Conservation (phyloP, 495 filamentous ascomycete genomes). For the Hyphodiscus hymeniophilus region DNA sequence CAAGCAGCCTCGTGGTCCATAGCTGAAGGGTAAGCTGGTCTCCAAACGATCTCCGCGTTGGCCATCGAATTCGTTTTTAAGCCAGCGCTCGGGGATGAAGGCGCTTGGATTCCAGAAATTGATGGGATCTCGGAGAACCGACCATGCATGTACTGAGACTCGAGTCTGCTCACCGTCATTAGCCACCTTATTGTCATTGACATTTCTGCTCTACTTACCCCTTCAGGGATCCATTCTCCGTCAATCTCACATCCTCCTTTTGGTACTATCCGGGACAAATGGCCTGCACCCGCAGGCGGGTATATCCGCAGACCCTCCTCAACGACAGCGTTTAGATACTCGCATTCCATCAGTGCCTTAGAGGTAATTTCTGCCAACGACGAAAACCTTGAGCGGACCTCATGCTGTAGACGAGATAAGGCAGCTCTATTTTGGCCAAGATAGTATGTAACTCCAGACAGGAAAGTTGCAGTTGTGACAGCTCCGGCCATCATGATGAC, state of each 20-base stretch:
- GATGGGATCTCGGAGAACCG: slow-evolving; percentile 3
- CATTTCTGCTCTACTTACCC: neutral
- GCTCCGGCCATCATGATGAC: slow-evolving; percentile 41
- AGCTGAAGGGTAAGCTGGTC: slow-evolving; percentile 45
- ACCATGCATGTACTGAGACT: slow-evolving; percentile 10
- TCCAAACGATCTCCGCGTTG: slow-evolving; percentile 28
- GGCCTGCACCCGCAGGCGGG: slow-evolving; percentile 43
- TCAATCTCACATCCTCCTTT: slow-evolving; percentile 17
- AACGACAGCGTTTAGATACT: slow-evolving; percentile 50
- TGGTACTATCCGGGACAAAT: slow-evolving; percentile 33
- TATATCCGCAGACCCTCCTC: slow-evolving; percentile 51
- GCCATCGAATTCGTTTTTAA: slow-evolving; percentile 6
- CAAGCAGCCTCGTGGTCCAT: slow-evolving; percentile 51
- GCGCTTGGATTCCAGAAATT: slow-evolving; percentile 34
- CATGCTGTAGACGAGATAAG: slow-evolving; percentile 10
- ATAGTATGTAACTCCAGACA: slow-evolving; percentile 44
- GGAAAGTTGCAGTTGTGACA: slow-evolving; percentile 47
- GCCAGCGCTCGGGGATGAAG: slow-evolving; percentile 33
- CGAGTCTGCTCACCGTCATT: slow-evolving; percentile 13
- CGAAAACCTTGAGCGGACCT: slow-evolving; percentile 45
- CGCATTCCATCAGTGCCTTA: slow-evolving; percentile 22
- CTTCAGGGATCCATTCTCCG: slow-evolving; percentile 12
- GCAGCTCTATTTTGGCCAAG: slow-evolving; percentile 32
- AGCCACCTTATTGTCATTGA: neutral
- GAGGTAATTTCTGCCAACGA: slow-evolving; percentile 39